These are phyloP conservation scores for Coprinellus micaceus DNA, from an alignment of 768 basidiomycete species.

Conservation along the genomic window DNA sequence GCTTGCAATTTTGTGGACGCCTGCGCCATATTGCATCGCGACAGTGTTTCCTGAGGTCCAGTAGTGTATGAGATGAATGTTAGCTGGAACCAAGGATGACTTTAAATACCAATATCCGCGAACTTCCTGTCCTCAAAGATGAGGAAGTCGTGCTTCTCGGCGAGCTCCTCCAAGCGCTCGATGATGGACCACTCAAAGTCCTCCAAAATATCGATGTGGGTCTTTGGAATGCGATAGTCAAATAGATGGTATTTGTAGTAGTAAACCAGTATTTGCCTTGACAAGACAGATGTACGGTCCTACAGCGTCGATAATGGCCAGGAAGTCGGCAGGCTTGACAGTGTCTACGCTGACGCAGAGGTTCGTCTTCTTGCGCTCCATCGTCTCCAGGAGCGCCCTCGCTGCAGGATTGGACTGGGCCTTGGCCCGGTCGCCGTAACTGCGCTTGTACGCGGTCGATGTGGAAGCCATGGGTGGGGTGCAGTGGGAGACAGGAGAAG, in stretches of 20 bases:
- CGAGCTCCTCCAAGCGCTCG: constrained; percentile 63
- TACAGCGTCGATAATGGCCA: constrained; percentile 83
- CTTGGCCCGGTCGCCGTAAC: constrained; percentile 60
- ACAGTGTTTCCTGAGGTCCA: constrained; percentile 86
- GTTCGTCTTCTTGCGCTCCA: constrained; percentile 86
- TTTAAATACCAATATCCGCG: constrained; percentile 82
- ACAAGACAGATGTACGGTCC: constrained; percentile 90
- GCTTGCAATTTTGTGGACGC: constrained; percentile 87
- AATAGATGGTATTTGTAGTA: constrained; percentile 18
- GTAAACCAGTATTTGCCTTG: constrained; percentile 58
- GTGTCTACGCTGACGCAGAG: constrained; percentile 97
- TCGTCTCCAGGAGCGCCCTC: constrained; percentile 69
- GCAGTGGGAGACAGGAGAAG: constrained; percentile 1
- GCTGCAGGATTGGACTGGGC: constrained; percentile 73
- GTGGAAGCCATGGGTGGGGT: constrained; percentile 6
- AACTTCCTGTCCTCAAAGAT: constrained; percentile 99
- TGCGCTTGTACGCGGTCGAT: constrained; percentile 38
- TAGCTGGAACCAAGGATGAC: neutral
- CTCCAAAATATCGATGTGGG: constrained; percentile 93
- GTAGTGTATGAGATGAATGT: neutral
- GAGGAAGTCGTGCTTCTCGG: constrained; percentile 82
- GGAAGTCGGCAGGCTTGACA: constrained; percentile 69
- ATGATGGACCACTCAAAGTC: constrained; percentile 81
- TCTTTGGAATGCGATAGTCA: constrained; percentile 48
- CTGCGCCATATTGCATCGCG: constrained; percentile 87